Percentiles rank a stretch among this genome's conserved stretches.
phyloP scores from a whole-genome alignment of 2,329 filamentous ascomycete genomes.

The Alternaria infectoria region DNA sequence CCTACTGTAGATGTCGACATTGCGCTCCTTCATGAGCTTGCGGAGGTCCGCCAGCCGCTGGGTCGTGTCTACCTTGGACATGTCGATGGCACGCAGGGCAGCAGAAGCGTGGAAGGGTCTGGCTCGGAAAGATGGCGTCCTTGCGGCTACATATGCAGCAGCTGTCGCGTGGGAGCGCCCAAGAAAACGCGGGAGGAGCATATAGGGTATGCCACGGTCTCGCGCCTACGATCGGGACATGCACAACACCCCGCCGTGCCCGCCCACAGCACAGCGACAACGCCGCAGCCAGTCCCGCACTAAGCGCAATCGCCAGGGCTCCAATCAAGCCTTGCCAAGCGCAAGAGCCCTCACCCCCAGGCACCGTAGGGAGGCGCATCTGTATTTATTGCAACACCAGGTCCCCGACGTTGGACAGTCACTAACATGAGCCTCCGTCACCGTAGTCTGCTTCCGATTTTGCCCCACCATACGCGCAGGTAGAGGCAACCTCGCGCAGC shows the following conservation, averaged over 20 bases:
- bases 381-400: not conserved
- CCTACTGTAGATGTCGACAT: slow-evolving; percentile 90
- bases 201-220: slow-evolving; percentile 29
- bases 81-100: slow-evolving; percentile 56
- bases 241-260: slow-evolving; percentile 26
- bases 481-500: slow-evolving; percentile 12
- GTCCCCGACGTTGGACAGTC: not conserved
- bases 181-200: slow-evolving; percentile 41
- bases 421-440: slow-evolving; percentile 21
- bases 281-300: slow-evolving; percentile 3
- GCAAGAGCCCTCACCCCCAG: slow-evolving; percentile 1
- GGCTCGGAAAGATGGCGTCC: slow-evolving; percentile 12
- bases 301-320: slow-evolving; percentile 12
- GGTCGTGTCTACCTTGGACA: slow-evolving; percentile 81
- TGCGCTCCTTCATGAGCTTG: slow-evolving; percentile 83
- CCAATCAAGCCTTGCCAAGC: slow-evolving; percentile 9
- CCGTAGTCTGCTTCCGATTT: slow-evolving; percentile 4
- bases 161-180: slow-evolving; percentile 37
- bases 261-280: slow-evolving; percentile 14
- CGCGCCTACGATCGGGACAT: slow-evolving; percentile 29
- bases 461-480: slow-evolving; percentile 20
- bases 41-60: slow-evolving; percentile 77
- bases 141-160: slow-evolving; percentile 34
- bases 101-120: slow-evolving; percentile 42
- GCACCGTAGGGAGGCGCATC: not conserved